Conservation (phyloP, 78 protist species). For the Pelomyxa schiedti region DNA sequence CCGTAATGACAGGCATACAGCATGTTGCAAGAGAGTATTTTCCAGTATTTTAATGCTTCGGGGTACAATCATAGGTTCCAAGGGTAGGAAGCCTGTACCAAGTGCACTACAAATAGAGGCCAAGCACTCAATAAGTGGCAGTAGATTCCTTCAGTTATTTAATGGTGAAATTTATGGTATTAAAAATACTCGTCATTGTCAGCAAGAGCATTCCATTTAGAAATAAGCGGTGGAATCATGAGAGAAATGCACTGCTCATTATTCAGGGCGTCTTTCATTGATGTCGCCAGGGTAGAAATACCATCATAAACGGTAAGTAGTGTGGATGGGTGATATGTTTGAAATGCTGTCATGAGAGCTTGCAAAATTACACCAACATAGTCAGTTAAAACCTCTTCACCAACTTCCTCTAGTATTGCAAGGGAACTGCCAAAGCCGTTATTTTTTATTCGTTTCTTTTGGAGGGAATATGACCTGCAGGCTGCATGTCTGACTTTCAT, state of each 20-base stretch:
- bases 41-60: constrained; percentile 40
- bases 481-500: constrained; percentile 81
- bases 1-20: too few species aligned
- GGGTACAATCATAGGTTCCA: constrained; percentile 13
- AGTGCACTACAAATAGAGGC: constrained; percentile 55
- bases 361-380: constrained; percentile 32
- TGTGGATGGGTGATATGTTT: constrained; percentile 60
- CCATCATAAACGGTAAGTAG: constrained; percentile 69
- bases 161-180: too few species aligned
- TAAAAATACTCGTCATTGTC: constrained; percentile 33
- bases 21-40: not conserved
- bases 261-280: constrained; percentile 47
- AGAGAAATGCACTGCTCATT: constrained; percentile 24
- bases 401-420: constrained; percentile 68
- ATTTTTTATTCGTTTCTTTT: too few species aligned
- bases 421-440: too few species aligned
- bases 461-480: too few species aligned
- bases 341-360: constrained; percentile 49
- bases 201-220: constrained; percentile 32
- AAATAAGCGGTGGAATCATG: constrained; percentile 66
- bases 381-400: constrained; percentile 25
- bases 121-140: constrained; percentile 77
- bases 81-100: constrained; percentile 36
- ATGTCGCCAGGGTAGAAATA: constrained; percentile 60
- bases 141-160: not conserved